phyloP scores from a whole-genome alignment of 768 basidiomycete genomes.

The Epithele typhae region DNA sequence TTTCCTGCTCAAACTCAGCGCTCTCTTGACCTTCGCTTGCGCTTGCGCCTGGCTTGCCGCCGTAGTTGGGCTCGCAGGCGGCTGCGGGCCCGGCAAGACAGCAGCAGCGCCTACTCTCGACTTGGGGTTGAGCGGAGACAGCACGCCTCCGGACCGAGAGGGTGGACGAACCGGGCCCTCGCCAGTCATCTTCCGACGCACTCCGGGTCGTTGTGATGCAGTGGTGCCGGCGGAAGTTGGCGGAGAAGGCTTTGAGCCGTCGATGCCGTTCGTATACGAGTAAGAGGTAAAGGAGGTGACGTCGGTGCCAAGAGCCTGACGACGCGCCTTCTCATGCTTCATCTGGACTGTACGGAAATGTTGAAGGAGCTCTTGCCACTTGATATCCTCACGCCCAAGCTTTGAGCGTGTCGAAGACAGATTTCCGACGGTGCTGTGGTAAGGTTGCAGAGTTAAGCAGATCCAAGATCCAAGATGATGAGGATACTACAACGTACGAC shows the following conservation, averaged over 20 bases:
- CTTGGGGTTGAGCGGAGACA: slow-evolving; percentile 75
- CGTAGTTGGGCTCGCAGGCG: slow-evolving; percentile 24
- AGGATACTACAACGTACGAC: slow-evolving; percentile 45
- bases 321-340: slow-evolving; percentile 87
- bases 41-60: slow-evolving; percentile 26
- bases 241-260: slow-evolving; percentile 29
- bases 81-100: slow-evolving; percentile 19
- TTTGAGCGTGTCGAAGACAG: slow-evolving; percentile 67
- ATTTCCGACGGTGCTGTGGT: slow-evolving; percentile 20
- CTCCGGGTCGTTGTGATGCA: slow-evolving; percentile 35
- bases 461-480: not conserved
- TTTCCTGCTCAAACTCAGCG: slow-evolving; percentile 37
- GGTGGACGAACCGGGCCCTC: slow-evolving; percentile 25
- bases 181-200: slow-evolving; percentile 64
- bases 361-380: slow-evolving; percentile 90
- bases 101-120: slow-evolving; percentile 41
- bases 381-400: slow-evolving; percentile 81
- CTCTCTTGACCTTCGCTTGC: slow-evolving; percentile 35
- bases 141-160: slow-evolving; percentile 33
- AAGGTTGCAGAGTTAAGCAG: not conserved
- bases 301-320: slow-evolving; percentile 71
- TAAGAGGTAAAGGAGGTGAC: slow-evolving; percentile 46
- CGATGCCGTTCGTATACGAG: slow-evolving; percentile 32
- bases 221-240: slow-evolving; percentile 14
- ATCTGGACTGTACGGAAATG: slow-evolving; percentile 91